Percentiles rank a stretch among this genome's conserved stretches.
phyloP scores from a whole-genome alignment of 2,329 filamentous ascomycete species.

The Fonsecaea pedrosoi region DNA sequence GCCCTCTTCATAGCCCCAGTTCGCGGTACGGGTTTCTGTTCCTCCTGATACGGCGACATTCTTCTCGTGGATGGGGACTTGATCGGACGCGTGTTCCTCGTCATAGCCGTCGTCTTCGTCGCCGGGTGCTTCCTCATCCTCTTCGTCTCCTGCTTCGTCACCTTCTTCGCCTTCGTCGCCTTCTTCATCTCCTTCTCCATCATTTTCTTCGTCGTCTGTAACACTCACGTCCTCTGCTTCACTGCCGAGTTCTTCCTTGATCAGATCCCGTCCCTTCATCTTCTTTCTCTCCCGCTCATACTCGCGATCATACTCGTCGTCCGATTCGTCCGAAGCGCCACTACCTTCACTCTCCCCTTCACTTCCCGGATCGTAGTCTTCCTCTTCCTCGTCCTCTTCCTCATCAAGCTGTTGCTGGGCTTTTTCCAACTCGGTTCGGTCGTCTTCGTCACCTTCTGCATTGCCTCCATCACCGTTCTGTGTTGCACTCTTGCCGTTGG shows the following conservation, averaged over 20 bases:
- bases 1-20: constrained; percentile 19
- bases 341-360: constrained; percentile 57
- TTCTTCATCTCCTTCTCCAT: constrained; percentile 28
- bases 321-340: constrained; percentile 53
- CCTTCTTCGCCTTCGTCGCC: constrained; percentile 21
- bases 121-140: constrained; percentile 22
- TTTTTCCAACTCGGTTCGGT: constrained; percentile 65
- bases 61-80: not conserved
- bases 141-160: constrained; percentile 21
- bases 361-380: constrained; percentile 60
- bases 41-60: not conserved
- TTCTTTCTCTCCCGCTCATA: constrained; percentile 40
- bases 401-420: constrained; percentile 60
- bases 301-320: constrained; percentile 34
- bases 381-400: constrained; percentile 55
- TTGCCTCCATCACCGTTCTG: constrained; percentile 28
- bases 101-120: constrained; percentile 21
- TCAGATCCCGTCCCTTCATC: constrained; percentile 46
- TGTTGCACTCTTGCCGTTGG: constrained; percentile 11
- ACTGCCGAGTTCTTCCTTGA: constrained; percentile 53
- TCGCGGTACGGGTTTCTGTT: not conserved
- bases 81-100: not conserved
- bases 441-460: constrained; percentile 50
- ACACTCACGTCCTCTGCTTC: constrained; percentile 51
- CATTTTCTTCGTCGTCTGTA: constrained; percentile 38